A percentile compares a stretch with the other conserved stretches of the same genome.
Evolutionary conservation across 495 filamentous ascomycete genomes (phyloP).

Genomic region (Penicillium verhagenii): DNA sequence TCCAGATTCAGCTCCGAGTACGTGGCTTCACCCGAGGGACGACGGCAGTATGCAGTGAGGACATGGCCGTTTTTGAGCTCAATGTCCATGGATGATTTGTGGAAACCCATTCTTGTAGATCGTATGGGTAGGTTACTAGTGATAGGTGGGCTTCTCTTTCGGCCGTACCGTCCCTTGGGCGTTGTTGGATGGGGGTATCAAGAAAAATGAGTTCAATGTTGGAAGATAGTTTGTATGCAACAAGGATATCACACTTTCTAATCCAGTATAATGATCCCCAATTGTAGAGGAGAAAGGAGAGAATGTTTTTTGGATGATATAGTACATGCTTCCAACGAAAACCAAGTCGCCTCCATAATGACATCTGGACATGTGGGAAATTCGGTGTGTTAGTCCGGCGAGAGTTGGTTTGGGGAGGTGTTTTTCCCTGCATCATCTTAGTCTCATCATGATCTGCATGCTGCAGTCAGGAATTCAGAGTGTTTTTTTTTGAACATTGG

Average conservation of each 20-base stretch:
- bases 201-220: no score
- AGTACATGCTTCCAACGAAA: no score
- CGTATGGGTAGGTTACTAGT: neutral
- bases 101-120: conserved; percentile 24
- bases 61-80: conserved; percentile 21
- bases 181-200: no score
- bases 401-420: conserved; percentile 1
- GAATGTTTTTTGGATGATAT: neutral
- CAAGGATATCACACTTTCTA: no score
- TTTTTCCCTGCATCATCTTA: conserved; percentile 23
- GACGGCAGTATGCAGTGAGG: conserved; percentile 23
- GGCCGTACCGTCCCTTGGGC: neutral
- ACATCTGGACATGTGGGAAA: no score
- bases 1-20: conserved; percentile 29
- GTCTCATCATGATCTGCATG: conserved; percentile 18
- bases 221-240: neutral
- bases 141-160: neutral
- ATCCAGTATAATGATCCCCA: no score
- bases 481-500: no score
- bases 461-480: neutral
- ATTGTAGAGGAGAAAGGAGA: neutral
- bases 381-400: neutral
- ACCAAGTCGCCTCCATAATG: no score
- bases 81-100: conserved; percentile 25
- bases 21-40: conserved; percentile 15